A percentile compares a stretch with the other conserved stretches of the same genome.
These are phyloP conservation scores for Fusarium oligoseptatum DNA, from an alignment of 2,329 filamentous ascomycete species.

Conservation along the genomic window DNA sequence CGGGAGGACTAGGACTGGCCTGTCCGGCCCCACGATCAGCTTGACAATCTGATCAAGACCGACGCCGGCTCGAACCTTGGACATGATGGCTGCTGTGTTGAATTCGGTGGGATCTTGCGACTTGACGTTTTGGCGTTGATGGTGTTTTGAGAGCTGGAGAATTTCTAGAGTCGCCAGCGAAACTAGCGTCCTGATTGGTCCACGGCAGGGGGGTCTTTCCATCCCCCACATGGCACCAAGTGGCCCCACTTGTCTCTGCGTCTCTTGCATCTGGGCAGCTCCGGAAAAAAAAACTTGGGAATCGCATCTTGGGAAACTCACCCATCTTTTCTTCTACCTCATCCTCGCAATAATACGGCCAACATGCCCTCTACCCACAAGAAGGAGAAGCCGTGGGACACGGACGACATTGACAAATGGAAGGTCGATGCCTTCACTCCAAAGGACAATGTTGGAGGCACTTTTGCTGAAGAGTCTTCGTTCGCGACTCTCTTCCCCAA, in stretches of 20 bases:
- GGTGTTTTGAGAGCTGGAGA: slow-evolving; percentile 43
- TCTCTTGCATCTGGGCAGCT: slow-evolving; percentile 15
- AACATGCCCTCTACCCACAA: slow-evolving; percentile 90
- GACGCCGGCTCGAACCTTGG: slow-evolving; percentile 60
- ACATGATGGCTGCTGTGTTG: slow-evolving; percentile 59
- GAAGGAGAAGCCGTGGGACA: slow-evolving; percentile 93
- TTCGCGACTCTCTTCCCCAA: slow-evolving; percentile 93
- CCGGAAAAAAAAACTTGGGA: slow-evolving; percentile 45
- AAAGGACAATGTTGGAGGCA: slow-evolving; percentile 86
- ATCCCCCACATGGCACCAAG: slow-evolving; percentile 30
- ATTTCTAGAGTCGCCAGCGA: slow-evolving; percentile 40
- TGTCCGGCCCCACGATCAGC: slow-evolving; percentile 96
- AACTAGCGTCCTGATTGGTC: slow-evolving; percentile 43
- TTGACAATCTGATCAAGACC: slow-evolving; percentile 85
- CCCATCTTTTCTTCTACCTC: neutral
- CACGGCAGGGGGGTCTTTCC: slow-evolving; percentile 12
- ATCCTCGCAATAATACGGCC: neutral
- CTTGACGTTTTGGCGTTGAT: slow-evolving; percentile 9
- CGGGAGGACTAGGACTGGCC: slow-evolving; percentile 92
- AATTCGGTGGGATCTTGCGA: slow-evolving; percentile 22
- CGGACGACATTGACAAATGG: slow-evolving; percentile 98
- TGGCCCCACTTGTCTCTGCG: slow-evolving; percentile 32
- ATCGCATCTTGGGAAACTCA: slow-evolving; percentile 20
- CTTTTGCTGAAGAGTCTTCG: slow-evolving; percentile 92
- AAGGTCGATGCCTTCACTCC: slow-evolving; percentile 89